phyloP scores from a whole-genome alignment of 1,284 basidiomycete genomes.

The Phlebopus sp. region DNA sequence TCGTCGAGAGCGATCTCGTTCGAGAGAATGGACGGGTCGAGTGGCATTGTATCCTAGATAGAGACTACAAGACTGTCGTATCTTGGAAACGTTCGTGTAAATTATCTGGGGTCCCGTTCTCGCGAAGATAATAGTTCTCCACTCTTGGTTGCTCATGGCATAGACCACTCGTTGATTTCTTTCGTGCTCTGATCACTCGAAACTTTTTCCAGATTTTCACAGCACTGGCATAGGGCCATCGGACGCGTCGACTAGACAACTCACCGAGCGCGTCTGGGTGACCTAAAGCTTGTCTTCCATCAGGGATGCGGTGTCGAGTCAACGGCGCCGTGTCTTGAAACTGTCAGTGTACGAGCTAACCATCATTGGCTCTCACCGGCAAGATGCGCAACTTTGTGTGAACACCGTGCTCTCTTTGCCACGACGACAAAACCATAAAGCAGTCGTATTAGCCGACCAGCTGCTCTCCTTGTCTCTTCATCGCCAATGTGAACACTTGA shows the following conservation, averaged over 20 bases:
- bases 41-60: background rate
- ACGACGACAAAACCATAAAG: conserved; percentile 4
- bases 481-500: conserved; percentile 1
- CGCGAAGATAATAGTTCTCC: too few species aligned
- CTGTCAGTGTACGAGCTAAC: conserved; percentile 15
- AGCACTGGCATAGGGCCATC: too few species aligned
- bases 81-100: too few species aligned
- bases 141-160: too few species aligned
- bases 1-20: conserved; percentile 49
- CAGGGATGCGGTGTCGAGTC: conserved; percentile 18
- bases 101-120: too few species aligned
- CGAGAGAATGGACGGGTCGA: conserved; percentile 10
- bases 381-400: conserved; percentile 16
- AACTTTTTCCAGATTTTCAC: too few species aligned
- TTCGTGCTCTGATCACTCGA: too few species aligned
- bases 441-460: background rate
- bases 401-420: background rate
- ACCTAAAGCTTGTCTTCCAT: conserved; percentile 15
- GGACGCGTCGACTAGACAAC: too few species aligned
- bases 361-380: conserved; percentile 6
- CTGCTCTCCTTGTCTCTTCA: background rate
- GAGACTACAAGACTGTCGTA: too few species aligned
- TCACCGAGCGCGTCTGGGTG: conserved; percentile 9
- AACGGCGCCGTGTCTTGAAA: conserved; percentile 14
- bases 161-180: too few species aligned